Evolutionary conservation across 495 filamentous ascomycete genomes (phyloP).

Genomic region (Pyrenula aspistea): DNA sequence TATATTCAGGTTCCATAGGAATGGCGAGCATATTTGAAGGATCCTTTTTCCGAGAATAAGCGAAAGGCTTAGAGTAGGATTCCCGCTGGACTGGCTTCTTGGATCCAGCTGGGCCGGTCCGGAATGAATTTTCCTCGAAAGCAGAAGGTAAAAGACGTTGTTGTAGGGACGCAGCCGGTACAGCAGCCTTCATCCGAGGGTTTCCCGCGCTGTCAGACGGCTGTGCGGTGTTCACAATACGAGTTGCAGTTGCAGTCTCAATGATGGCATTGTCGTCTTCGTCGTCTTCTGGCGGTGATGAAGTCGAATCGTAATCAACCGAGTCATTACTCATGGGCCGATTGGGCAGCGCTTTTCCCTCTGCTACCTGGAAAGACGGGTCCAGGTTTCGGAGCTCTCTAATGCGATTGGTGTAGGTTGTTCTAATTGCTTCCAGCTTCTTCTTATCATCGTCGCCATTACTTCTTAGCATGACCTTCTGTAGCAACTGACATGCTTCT

Average conservation of each 20-base stretch:
- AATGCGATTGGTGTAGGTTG: constrained; percentile 81
- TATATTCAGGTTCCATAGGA: constrained; percentile 33
- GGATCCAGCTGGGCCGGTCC: constrained; percentile 6
- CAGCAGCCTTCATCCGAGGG: not conserved
- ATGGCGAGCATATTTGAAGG: constrained; percentile 22
- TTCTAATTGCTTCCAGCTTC: constrained; percentile 79
- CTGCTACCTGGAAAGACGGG: constrained; percentile 36
- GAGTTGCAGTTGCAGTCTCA: constrained; percentile 30
- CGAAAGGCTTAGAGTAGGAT: constrained; percentile 26
- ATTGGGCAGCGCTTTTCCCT: constrained; percentile 63
- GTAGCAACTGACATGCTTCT: constrained; percentile 76
- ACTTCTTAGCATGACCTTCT: constrained; percentile 76
- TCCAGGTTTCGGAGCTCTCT: constrained; percentile 66
- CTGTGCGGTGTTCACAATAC: constrained; percentile 22
- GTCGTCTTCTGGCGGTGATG: constrained; percentile 14
- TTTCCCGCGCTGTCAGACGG: constrained; percentile 3
- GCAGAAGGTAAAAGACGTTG: constrained; percentile 10
- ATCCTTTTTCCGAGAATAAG: constrained; percentile 24
- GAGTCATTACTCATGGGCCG: constrained; percentile 53
- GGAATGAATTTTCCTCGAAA: constrained; percentile 3
- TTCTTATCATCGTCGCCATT: constrained; percentile 69
- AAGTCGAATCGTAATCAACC: constrained; percentile 8
- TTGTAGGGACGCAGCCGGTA: not conserved
- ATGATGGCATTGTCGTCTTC: constrained; percentile 28
- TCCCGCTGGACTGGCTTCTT: constrained; percentile 11